Percentiles rank a stretch among this genome's conserved stretches.
These are phyloP conservation scores for Sugiyamaella mastotermitis DNA, from an alignment of 805 yeast species.

Conservation along the genomic window DNA sequence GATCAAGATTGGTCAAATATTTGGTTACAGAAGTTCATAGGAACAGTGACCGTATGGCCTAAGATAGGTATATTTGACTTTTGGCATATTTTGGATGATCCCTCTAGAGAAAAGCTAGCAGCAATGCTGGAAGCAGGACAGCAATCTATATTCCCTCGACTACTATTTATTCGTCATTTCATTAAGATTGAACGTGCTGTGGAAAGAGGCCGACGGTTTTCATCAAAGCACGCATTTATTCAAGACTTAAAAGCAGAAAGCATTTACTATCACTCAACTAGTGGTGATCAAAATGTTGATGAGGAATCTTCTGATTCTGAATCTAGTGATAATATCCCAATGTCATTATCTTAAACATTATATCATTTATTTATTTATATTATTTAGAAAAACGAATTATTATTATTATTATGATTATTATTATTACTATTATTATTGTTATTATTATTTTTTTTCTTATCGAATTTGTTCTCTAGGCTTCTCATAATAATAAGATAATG, in stretches of 20 bases:
- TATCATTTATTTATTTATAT: no score
- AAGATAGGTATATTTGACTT: constrained; percentile 54
- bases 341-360: no score
- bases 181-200: constrained; percentile 60
- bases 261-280: constrained; percentile 2
- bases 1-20: constrained; percentile 79
- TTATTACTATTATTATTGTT: no score
- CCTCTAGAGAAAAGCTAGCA: constrained; percentile 50
- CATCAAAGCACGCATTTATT: constrained; percentile 1
- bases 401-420: no score
- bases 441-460: no score
- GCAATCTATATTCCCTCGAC: constrained; percentile 57
- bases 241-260: neutral
- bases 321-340: constrained; percentile 1
- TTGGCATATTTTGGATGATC: constrained; percentile 60
- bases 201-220: constrained; percentile 28
- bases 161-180: constrained; percentile 59
- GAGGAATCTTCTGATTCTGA: constrained; percentile 1
- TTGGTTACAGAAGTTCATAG: constrained; percentile 68
- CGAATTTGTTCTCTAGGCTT: no score
- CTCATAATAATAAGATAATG: no score
- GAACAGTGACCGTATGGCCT: constrained; percentile 75
- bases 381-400: no score
- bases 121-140: constrained; percentile 59
- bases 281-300: constrained; percentile 3